Percentiles rank a stretch among this genome's conserved stretches.
Evolutionary conservation across 2,329 filamentous ascomycete species (phyloP).

Genomic region (Fusarium sp.): DNA sequence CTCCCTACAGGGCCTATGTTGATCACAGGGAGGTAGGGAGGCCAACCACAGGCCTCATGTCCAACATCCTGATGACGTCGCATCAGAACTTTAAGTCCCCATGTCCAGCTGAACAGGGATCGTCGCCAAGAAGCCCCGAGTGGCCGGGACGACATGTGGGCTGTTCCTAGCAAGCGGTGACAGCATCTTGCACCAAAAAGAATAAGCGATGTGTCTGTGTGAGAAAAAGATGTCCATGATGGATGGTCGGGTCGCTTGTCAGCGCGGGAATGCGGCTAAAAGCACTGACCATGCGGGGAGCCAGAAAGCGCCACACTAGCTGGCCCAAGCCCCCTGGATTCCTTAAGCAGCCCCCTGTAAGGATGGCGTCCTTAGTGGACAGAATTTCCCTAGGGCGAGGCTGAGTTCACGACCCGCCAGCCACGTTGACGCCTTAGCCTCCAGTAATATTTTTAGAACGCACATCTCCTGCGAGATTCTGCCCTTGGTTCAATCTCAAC

Average conservation of each 20-base stretch:
- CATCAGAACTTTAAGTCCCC: constrained; percentile 30
- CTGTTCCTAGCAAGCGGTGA: constrained; percentile 10
- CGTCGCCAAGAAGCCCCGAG: constrained; percentile 23
- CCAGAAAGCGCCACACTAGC: constrained; percentile 6
- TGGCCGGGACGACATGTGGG: constrained; percentile 4
- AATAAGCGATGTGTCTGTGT: constrained; percentile 5
- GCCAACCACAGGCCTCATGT: constrained; percentile 15
- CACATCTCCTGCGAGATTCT: constrained; percentile 27
- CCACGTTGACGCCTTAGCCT: constrained; percentile 32
- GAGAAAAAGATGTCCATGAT: background rate
- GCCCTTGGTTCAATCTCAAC: constrained; percentile 25
- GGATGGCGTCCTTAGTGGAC: constrained; percentile 24
- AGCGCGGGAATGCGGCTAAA: constrained; percentile 36
- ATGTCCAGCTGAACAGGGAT: constrained; percentile 40
- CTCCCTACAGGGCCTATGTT: constrained; percentile 9
- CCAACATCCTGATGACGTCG: constrained; percentile 12
- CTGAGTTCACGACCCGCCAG: constrained; percentile 32
- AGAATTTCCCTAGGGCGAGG: constrained; percentile 34
- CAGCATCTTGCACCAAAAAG: background rate
- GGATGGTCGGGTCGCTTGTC: constrained; percentile 30
- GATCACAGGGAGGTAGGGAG: constrained; percentile 16
- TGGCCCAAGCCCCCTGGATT: constrained; percentile 15
- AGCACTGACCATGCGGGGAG: constrained; percentile 27
- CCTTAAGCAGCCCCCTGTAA: constrained; percentile 10
- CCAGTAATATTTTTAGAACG: constrained; percentile 40